phyloP scores from a whole-genome alignment of 2,329 filamentous ascomycete genomes.

The Dothideomycetidae sp. region DNA sequence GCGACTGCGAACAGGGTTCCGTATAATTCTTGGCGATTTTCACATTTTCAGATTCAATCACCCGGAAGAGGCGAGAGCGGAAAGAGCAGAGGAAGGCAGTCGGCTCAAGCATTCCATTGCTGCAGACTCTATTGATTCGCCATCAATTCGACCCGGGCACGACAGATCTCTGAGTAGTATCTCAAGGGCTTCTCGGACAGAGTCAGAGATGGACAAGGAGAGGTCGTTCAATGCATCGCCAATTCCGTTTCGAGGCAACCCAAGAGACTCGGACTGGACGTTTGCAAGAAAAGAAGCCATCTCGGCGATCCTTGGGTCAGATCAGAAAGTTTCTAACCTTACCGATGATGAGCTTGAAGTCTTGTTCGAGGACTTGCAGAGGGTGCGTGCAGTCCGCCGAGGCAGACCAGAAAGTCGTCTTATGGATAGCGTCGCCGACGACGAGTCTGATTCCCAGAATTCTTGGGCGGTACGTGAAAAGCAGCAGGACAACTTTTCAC shows the following conservation, averaged over 20 bases:
- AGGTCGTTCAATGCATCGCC: slow-evolving; percentile 71
- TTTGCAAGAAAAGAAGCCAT: slow-evolving; percentile 89
- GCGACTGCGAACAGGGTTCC: slow-evolving; percentile 77
- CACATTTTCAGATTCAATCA: slow-evolving; percentile 99
- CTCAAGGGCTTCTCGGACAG: slow-evolving; percentile 66
- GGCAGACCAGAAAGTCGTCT: slow-evolving; percentile 44
- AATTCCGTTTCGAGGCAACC: slow-evolving; percentile 43
- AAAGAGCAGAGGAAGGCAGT: slow-evolving; percentile 69
- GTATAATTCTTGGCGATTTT: slow-evolving; percentile 92
- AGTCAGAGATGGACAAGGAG: slow-evolving; percentile 55
- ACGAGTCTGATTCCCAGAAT: slow-evolving; percentile 77
- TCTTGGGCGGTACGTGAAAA: slow-evolving; percentile 87
- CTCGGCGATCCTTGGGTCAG: slow-evolving; percentile 71
- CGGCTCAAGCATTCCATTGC: slow-evolving; percentile 70
- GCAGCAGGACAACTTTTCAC: slow-evolving; percentile 75
- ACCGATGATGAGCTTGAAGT: slow-evolving; percentile 90
- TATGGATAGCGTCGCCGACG: slow-evolving; percentile 43
- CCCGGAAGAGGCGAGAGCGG: slow-evolving; percentile 84
- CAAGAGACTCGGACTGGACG: slow-evolving; percentile 85
- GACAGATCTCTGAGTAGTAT: slow-evolving; percentile 51
- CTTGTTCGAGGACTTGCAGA: slow-evolving; percentile 86
- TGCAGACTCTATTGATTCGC: slow-evolving; percentile 47
- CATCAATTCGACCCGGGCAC: slow-evolving; percentile 44
- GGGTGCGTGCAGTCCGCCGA: slow-evolving; percentile 70
- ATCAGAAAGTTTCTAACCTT: slow-evolving; percentile 79